Percentiles rank a stretch among this genome's conserved stretches.
Evolutionary conservation across 345 rosid species (phyloP).

Genomic region (Noccaea caerulescens): DNA sequence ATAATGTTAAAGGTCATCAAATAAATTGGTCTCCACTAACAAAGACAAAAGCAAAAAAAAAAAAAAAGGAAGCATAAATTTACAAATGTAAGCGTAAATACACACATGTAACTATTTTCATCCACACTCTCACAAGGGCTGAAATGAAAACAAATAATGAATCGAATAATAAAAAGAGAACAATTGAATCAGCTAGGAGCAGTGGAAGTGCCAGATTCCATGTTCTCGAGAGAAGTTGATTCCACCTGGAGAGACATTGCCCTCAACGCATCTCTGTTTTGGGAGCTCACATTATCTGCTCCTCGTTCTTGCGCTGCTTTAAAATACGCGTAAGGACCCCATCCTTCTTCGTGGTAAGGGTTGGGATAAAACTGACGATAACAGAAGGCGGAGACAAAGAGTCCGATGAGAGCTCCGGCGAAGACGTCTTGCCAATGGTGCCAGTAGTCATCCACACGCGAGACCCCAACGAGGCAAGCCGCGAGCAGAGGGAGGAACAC

Average conservation of each 20-base stretch:
- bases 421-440: constrained; percentile 93
- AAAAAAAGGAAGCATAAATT: not conserved
- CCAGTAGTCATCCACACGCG: constrained; percentile 88
- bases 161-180: constrained; percentile 8
- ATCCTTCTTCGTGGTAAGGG: constrained; percentile 66
- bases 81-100: constrained; percentile 15
- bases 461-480: constrained; percentile 75
- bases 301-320: constrained; percentile 57
- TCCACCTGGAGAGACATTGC: constrained; percentile 39
- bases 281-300: not conserved
- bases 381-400: constrained; percentile 58
- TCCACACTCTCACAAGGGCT: constrained; percentile 6
- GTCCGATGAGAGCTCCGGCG: constrained; percentile 76
- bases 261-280: constrained; percentile 38
- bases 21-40: not conserved
- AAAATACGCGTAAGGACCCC: constrained; percentile 74
- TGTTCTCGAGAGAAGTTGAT: constrained; percentile 36
- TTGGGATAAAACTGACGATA: constrained; percentile 69
- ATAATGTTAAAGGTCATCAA: too few relatives aligned
- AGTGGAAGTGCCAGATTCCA: constrained; percentile 37
- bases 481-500: constrained; percentile 63
- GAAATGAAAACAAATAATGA: constrained; percentile 4
- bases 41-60: not conserved
- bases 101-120: not conserved
- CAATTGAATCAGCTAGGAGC: constrained; percentile 14